These are phyloP conservation scores for Beauveria sp. DNA, from an alignment of 2,329 filamentous ascomycete genomes.

Conservation along the genomic window DNA sequence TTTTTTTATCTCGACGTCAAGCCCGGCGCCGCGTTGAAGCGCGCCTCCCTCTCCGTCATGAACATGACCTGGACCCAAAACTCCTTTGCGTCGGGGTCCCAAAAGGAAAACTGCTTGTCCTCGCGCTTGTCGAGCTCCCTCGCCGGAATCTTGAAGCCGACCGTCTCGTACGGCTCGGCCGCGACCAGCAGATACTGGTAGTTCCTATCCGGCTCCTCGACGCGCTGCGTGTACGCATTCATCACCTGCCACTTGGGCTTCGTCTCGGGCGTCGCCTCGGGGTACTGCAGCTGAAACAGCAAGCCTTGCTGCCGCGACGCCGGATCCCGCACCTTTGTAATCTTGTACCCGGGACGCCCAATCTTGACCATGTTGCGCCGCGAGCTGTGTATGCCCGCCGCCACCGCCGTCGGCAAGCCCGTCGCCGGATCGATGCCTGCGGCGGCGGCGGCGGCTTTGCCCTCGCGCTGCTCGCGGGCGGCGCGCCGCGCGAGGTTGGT, in stretches of 20 bases:
- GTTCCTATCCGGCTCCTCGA: conserved; percentile 89
- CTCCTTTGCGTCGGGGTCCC: conserved; percentile 91
- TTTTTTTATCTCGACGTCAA: conserved; percentile 38
- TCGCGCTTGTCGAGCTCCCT: conserved; percentile 86
- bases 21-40: conserved; percentile 62
- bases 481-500: conserved; percentile 94
- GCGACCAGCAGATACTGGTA: conserved; percentile 94
- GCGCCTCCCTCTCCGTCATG: conserved; percentile 94
- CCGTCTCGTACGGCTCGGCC: conserved; percentile 96
- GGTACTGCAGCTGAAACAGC: conserved; percentile 94
- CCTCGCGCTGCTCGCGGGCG: conserved; percentile 90
- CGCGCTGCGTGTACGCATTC: conserved; percentile 92
- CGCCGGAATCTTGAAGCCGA: conserved; percentile 91
- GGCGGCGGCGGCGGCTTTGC: conserved; percentile 46
- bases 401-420: conserved; percentile 65
- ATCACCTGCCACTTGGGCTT: conserved; percentile 88
- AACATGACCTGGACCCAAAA: conserved; percentile 98
- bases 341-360: conserved; percentile 91
- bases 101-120: conserved; percentile 87
- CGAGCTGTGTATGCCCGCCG: conserved; percentile 60
- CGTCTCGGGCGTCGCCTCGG: conserved; percentile 72
- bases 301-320: conserved; percentile 82
- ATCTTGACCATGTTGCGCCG: conserved; percentile 88
- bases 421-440: conserved; percentile 53
- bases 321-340: conserved; percentile 89